Evolutionary conservation across 2,329 filamentous ascomycete species (phyloP).

Genomic region (Microdochium paspali): DNA sequence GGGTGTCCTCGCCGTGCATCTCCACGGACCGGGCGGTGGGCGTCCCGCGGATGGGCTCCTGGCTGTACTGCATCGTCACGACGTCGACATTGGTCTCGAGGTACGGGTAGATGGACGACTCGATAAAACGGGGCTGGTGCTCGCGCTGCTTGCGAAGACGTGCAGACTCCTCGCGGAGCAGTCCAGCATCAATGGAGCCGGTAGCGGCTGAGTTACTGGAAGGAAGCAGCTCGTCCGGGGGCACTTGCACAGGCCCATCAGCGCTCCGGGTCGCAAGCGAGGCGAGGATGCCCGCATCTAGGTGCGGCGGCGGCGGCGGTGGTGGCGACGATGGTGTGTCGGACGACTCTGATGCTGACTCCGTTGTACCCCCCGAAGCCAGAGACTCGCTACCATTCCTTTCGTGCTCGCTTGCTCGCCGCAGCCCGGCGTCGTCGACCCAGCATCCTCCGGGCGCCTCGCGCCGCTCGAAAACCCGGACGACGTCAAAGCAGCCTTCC

Average conservation of each 20-base stretch:
- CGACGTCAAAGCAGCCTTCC: conserved; percentile 43
- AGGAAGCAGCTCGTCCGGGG: conserved; percentile 18
- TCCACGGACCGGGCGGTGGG: conserved; percentile 30
- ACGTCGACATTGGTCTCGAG: conserved; percentile 50
- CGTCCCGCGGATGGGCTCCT: conserved; percentile 35
- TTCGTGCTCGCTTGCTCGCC: background rate
- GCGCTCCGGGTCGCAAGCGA: background rate
- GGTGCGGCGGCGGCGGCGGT: conserved; percentile 10
- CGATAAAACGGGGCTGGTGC: conserved; percentile 34
- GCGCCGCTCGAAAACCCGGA: conserved; percentile 49
- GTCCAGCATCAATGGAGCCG: conserved; percentile 26
- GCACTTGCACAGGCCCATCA: background rate
- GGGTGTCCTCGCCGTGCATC: conserved; percentile 41
- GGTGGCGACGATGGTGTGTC: background rate
- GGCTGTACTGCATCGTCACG: conserved; percentile 44
- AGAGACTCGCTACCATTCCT: background rate
- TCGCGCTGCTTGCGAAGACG: conserved; percentile 21
- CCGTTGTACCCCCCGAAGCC: background rate
- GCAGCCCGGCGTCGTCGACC: background rate
- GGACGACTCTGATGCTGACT: background rate
- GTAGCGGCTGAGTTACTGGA: conserved; percentile 32
- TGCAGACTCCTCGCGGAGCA: conserved; percentile 31
- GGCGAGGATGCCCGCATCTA: conserved; percentile 8
- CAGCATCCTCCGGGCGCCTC: conserved; percentile 10
- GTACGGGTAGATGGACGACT: conserved; percentile 45